Evolutionary conservation across 2,329 filamentous ascomycete species (phyloP).

Genomic region (Gliomastix tumulicola): DNA sequence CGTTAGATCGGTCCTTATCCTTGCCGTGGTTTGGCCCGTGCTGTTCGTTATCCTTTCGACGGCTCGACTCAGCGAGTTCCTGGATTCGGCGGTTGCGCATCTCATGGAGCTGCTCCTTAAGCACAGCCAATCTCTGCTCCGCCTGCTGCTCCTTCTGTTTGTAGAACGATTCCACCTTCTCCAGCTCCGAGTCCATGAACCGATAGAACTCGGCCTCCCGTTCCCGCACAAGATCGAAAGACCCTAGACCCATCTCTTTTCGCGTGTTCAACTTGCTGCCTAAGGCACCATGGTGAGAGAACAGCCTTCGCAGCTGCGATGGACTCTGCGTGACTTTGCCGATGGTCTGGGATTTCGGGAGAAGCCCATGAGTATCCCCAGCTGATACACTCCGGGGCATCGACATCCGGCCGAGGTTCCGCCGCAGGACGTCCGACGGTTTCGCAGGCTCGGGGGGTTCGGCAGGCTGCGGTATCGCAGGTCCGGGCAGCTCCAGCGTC

Average conservation of each 20-base stretch:
- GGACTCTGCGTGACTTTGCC: slow-evolving; percentile 13
- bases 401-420: slow-evolving; percentile 14
- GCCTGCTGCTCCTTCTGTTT: slow-evolving; percentile 82
- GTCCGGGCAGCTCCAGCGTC: slow-evolving; percentile 44
- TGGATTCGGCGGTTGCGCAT: slow-evolving; percentile 80
- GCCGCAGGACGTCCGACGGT: slow-evolving; percentile 9
- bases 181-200: slow-evolving; percentile 76
- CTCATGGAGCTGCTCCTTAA: slow-evolving; percentile 83
- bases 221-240: slow-evolving; percentile 57
- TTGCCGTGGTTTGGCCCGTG: not conserved
- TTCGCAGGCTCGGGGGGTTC: slow-evolving; percentile 7
- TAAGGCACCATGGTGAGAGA: too few relatives aligned
- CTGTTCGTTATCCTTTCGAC: not conserved
- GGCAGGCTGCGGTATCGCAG: slow-evolving; percentile 36
- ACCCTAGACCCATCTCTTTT: slow-evolving; percentile 34
- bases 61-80: slow-evolving; percentile 48
- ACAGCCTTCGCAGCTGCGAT: slow-evolving; percentile 23
- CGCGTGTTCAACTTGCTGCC: slow-evolving; percentile 16
- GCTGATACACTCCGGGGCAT: slow-evolving; percentile 28
- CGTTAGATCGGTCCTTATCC: slow-evolving; percentile 8
- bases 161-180: slow-evolving; percentile 93
- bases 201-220: slow-evolving; percentile 79
- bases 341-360: slow-evolving; percentile 6
- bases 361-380: slow-evolving; percentile 10
- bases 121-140: slow-evolving; percentile 57